Conservation (phyloP, 2,329 filamentous ascomycete genomes). For the Sphaerulina populicola region DNA sequence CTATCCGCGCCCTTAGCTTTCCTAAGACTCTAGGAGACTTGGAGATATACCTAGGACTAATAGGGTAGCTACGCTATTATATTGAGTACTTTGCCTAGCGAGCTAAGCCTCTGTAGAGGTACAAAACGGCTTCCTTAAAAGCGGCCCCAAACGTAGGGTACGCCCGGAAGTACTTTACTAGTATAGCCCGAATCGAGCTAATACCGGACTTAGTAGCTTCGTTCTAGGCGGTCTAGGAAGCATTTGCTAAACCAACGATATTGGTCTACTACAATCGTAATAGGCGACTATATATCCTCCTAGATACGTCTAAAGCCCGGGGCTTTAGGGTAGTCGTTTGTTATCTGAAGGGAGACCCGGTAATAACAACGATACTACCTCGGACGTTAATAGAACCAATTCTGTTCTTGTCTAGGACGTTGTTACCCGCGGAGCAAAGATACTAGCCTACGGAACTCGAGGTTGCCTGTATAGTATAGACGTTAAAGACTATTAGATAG, state of each 20-base stretch:
- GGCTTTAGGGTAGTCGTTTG: neutral
- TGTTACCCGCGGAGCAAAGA: neutral
- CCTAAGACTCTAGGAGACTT: neutral
- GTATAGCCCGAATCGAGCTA: neutral
- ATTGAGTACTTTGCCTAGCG: neutral
- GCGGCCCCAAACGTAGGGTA: neutral
- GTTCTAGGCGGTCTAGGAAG: neutral
- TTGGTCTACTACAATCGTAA: neutral
- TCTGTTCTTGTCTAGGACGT: neutral
- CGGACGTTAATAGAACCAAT: neutral
- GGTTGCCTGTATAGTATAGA: conserved; percentile 1
- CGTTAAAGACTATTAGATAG: neutral
- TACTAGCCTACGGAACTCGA: conserved; percentile 1
- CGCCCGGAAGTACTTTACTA: neutral
- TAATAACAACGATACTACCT: neutral
- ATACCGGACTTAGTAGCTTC: neutral
- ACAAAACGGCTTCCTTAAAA: neutral
- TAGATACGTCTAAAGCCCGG: neutral
- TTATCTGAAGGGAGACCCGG: neutral
- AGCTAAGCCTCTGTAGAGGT: neutral
- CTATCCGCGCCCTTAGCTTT: neutral
- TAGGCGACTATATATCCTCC: neutral
- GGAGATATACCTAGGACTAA: neutral
- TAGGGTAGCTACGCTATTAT: neutral
- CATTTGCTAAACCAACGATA: neutral